A percentile compares a stretch with the other conserved stretches of the same genome.
Evolutionary conservation across 208 protist genomes (phyloP).

Genomic region (Wallacemonas sp.): DNA sequence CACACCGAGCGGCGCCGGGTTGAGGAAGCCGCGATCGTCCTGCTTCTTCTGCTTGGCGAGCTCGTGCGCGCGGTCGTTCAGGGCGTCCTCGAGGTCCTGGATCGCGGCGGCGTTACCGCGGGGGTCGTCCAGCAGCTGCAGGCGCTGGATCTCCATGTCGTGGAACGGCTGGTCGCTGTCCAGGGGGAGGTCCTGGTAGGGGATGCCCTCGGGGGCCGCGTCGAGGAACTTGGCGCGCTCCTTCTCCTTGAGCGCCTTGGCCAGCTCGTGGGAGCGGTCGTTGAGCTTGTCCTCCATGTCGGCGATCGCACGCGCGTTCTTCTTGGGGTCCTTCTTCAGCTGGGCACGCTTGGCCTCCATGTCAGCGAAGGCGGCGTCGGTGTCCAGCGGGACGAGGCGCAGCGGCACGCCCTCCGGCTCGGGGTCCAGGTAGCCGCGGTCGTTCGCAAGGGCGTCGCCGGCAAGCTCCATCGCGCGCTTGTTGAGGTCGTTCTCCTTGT

Average conservation of each 20-base stretch:
- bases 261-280: slow-evolving; percentile 58
- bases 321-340: slow-evolving; percentile 59
- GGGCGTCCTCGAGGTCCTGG: slow-evolving; percentile 60
- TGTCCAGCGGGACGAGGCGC: slow-evolving; percentile 49
- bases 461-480: slow-evolving; percentile 66
- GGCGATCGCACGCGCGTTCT: slow-evolving; percentile 49
- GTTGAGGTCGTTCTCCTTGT: slow-evolving; percentile 60
- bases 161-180: slow-evolving; percentile 55
- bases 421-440: slow-evolving; percentile 69
- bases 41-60: slow-evolving; percentile 60
- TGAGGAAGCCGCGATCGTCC: slow-evolving; percentile 66
- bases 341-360: slow-evolving; percentile 51
- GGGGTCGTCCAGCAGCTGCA: slow-evolving; percentile 53
- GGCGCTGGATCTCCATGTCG: slow-evolving; percentile 63
- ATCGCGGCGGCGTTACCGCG: slow-evolving; percentile 47
- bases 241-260: slow-evolving; percentile 49
- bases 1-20: slow-evolving; percentile 57
- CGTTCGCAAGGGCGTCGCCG: slow-evolving; percentile 37
- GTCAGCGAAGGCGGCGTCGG: slow-evolving; percentile 45
- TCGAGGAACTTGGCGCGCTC: slow-evolving; percentile 69
- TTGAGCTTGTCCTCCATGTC: slow-evolving; percentile 62
- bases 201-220: slow-evolving; percentile 45
- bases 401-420: slow-evolving; percentile 67
- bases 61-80: slow-evolving; percentile 70
- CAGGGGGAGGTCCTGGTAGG: slow-evolving; percentile 56